A percentile compares a stretch with the other conserved stretches of the same genome.
Evolutionary conservation across 2,329 filamentous ascomycete genomes (phyloP).

Genomic region (Piedraia hortae): DNA sequence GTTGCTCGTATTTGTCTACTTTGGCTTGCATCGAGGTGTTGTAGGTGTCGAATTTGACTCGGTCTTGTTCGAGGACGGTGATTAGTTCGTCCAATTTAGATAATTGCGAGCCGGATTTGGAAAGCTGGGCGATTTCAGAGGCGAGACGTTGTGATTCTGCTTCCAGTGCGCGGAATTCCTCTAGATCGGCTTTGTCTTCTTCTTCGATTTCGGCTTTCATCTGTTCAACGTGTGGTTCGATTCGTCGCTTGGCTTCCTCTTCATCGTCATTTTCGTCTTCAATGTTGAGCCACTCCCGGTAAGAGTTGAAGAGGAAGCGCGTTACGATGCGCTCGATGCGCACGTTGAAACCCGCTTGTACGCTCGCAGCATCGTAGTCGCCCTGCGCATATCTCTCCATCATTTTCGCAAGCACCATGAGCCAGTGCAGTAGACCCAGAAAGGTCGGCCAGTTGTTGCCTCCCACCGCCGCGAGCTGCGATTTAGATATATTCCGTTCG

Average conservation of each 20-base stretch:
- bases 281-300: slow-evolving; percentile 79
- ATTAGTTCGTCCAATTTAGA: slow-evolving; percentile 67
- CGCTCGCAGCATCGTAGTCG: slow-evolving; percentile 70
- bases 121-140: slow-evolving; percentile 68
- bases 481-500: slow-evolving; percentile 87
- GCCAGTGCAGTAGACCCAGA: slow-evolving; percentile 82
- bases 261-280: slow-evolving; percentile 51
- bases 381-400: slow-evolving; percentile 56
- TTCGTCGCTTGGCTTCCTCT: slow-evolving; percentile 50
- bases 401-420: slow-evolving; percentile 94
- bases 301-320: slow-evolving; percentile 67
- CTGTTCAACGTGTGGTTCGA: slow-evolving; percentile 57
- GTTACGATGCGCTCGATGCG: slow-evolving; percentile 81
- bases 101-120: slow-evolving; percentile 63
- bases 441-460: slow-evolving; percentile 95
- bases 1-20: slow-evolving; percentile 64
- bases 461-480: slow-evolving; percentile 77
- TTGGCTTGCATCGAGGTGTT: slow-evolving; percentile 61
- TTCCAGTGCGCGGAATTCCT: slow-evolving; percentile 64
- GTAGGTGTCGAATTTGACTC: slow-evolving; percentile 83
- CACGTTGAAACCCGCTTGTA: slow-evolving; percentile 68
- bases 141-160: slow-evolving; percentile 56
- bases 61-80: slow-evolving; percentile 83
- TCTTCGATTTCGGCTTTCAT: slow-evolving; percentile 77
- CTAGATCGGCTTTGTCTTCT: slow-evolving; percentile 57